Evolutionary conservation across 306 rosid genomes (phyloP).

Genomic region (Cucumis cinereus): DNA sequence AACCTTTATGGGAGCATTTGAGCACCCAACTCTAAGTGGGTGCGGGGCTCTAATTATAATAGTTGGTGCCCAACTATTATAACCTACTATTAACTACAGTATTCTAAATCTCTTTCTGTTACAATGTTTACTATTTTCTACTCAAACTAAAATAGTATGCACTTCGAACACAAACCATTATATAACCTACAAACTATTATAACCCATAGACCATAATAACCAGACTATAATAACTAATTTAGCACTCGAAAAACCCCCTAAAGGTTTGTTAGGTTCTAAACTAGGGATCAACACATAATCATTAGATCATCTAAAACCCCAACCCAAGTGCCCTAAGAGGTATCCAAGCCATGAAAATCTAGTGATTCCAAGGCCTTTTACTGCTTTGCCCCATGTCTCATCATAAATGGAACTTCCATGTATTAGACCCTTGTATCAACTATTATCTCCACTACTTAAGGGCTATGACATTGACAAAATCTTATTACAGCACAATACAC

Average conservation of each 20-base stretch:
- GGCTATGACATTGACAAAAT: neutral
- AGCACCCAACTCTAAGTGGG: too few species aligned
- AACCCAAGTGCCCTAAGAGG: neutral
- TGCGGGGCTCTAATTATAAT: too few species aligned
- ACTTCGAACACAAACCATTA: too few species aligned
- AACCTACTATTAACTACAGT: too few species aligned
- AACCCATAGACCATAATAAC: too few species aligned
- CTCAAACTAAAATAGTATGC: too few species aligned
- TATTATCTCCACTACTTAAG: neutral
- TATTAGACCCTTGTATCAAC: neutral
- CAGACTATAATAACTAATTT: too few species aligned
- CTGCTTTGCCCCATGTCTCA: neutral
- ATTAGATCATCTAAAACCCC: neutral
- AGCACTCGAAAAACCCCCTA: neutral
- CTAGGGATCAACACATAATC: neutral
- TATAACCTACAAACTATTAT: too few species aligned
- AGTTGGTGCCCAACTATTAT: too few species aligned
- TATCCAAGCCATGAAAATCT: neutral
- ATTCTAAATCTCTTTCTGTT: too few species aligned
- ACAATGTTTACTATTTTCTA: too few species aligned
- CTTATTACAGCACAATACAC: neutral
- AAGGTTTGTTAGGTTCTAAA: neutral
- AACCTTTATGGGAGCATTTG: too few species aligned
- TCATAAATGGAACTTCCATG: neutral
- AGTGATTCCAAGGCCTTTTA: conserved; percentile 1